Conservation (phyloP, 768 basidiomycete species). For the Kwoniella botswanensis region DNA sequence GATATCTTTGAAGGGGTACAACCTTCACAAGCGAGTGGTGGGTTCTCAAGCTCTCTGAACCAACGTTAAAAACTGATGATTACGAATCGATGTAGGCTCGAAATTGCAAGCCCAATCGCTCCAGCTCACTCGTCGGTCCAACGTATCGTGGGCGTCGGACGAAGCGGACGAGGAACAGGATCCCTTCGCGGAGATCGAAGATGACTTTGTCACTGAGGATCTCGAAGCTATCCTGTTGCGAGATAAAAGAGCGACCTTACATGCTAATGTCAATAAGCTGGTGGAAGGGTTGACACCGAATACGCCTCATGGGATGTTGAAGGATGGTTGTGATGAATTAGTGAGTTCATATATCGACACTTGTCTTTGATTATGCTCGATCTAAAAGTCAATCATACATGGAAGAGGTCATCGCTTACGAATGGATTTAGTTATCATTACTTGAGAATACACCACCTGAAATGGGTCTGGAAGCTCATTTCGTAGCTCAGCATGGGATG, state of each 20-base stretch:
- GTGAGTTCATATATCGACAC: slow-evolving; percentile 61
- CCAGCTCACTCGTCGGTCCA: slow-evolving; percentile 83
- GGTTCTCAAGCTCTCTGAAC: slow-evolving; percentile 2
- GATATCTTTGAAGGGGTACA: slow-evolving; percentile 73
- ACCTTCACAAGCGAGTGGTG: slow-evolving; percentile 61
- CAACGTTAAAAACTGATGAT: background rate
- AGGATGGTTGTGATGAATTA: slow-evolving; percentile 84
- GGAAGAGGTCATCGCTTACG: too few relatives aligned
- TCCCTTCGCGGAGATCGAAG: slow-evolving; percentile 97
- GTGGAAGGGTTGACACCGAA: slow-evolving; percentile 84
- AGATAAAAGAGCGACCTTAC: slow-evolving; percentile 89
- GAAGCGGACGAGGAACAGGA: slow-evolving; percentile 81
- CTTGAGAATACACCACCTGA: slow-evolving; percentile 69
- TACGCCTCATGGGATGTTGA: slow-evolving; percentile 73
- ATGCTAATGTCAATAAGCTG: slow-evolving; percentile 76
- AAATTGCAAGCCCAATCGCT: slow-evolving; percentile 64
- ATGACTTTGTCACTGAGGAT: slow-evolving; percentile 78
- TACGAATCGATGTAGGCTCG: background rate
- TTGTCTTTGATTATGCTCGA: too few relatives aligned
- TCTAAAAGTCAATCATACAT: too few relatives aligned
- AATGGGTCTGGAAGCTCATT: slow-evolving; percentile 79
- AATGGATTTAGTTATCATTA: slow-evolving; percentile 76
- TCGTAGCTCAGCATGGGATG: slow-evolving; percentile 93
- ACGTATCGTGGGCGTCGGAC: slow-evolving; percentile 87
- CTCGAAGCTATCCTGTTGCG: slow-evolving; percentile 88